Evolutionary conservation across 2,329 filamentous ascomycete species (phyloP), one percentile per base, ranked within the genome.

Genomic region (Sclerotinia spermophila): DNA sequence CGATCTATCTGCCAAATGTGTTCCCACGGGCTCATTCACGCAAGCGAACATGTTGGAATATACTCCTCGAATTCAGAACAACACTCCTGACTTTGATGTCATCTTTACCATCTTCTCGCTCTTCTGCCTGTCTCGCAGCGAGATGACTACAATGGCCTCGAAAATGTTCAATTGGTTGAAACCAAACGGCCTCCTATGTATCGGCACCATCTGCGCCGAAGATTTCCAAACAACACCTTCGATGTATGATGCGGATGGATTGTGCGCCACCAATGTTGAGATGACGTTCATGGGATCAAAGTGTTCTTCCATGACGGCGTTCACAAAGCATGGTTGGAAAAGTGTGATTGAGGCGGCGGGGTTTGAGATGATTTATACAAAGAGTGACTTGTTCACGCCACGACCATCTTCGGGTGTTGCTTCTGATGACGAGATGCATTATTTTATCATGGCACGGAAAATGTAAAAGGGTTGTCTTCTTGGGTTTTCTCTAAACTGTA

Each of bases 261-360:
- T 65, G 21, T 73, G 72, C 60, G 74, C 70, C 6, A 53, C 51
- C 27, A 62, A 69, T 13, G 44, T 73, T 53, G 60, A 72, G 44
- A 58, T 42, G 60, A 73, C 27, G 5, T 75, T 75, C 51, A 72
- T 75, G 72, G 74, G 70, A 10, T 72, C 69, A 13, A 72, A 35
- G 38, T 51, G 70, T 51, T 48, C 24, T n/a, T 59, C 51, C 8
- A 64, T 62, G 67, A 64, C 30, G 3, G 64, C 70, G 8, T 72
- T 66, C 51, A 71, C 68, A 19, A 68, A 60, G 19, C 17, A 62
- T 24, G 71, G 71, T 51, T 72, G 68, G 68, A 51, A 30, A 30
- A 30, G 5, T 3, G 30, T 72, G 15, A 59, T 71, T 51, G 27
- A 53, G 27, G 35, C 60, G 19, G 55, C 62, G 10, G 71, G 68